Conservation (phyloP, 495 filamentous ascomycete species). For the Cercophora samala region DNA sequence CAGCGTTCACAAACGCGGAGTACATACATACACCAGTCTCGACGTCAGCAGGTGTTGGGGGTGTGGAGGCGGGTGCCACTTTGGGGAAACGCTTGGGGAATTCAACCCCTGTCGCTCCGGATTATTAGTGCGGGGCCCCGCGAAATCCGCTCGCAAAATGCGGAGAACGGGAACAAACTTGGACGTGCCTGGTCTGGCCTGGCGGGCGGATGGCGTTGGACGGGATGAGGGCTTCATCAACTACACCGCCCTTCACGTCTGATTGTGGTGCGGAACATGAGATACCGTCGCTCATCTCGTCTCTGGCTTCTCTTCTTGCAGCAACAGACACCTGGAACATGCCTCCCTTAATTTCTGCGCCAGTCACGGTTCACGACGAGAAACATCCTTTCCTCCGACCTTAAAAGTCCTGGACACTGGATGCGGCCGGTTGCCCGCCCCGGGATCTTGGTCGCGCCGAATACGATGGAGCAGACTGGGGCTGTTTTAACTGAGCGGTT, state of each 20-base stretch:
- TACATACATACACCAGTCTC: not conserved
- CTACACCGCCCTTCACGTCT: slow-evolving; percentile 10
- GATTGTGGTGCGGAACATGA: slow-evolving; percentile 21
- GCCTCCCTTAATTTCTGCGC: slow-evolving; percentile 3
- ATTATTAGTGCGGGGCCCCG: not conserved
- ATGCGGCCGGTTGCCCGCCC: not conserved
- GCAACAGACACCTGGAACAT: slow-evolving; percentile 4
- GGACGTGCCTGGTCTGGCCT: not conserved
- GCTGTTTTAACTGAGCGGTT: not conserved
- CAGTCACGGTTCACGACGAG: not conserved
- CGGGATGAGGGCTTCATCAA: slow-evolving; percentile 12
- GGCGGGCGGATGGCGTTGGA: not conserved
- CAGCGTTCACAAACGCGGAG: not conserved
- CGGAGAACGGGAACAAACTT: slow-evolving; percentile 8
- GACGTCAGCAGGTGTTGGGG: not conserved
- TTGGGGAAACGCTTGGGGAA: slow-evolving; percentile 7
- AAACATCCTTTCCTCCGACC: not conserved
- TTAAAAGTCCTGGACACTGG: not conserved
- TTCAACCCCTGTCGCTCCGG: not conserved
- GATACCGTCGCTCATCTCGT: slow-evolving; percentile 22
- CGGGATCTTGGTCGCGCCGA: not conserved
- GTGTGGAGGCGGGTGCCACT: not conserved
- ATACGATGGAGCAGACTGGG: not conserved
- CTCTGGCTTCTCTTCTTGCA: slow-evolving; percentile 12
- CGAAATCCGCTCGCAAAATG: slow-evolving; percentile 5